These are phyloP conservation scores for Pleomassaria siparia DNA, from an alignment of 2,329 filamentous ascomycete species.

Conservation along the genomic window DNA sequence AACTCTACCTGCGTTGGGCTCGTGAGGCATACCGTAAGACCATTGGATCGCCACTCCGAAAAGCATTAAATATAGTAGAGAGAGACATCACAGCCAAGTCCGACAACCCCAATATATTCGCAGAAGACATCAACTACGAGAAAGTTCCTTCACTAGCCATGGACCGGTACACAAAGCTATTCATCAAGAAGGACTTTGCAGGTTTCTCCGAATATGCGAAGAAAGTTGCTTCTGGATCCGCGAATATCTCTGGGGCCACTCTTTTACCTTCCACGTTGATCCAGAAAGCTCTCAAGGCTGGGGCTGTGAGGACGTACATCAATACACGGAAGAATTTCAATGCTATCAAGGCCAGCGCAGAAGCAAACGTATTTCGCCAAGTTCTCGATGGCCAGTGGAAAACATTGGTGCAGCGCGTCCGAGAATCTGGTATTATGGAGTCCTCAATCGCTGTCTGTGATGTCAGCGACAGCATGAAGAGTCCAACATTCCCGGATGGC, in stretches of 20 bases:
- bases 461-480: conserved; percentile 57
- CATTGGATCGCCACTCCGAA: conserved; percentile 55
- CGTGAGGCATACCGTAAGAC: conserved; percentile 56
- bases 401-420: conserved; percentile 58
- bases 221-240: conserved; percentile 51
- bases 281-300: conserved; percentile 15
- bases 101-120: conserved; percentile 27
- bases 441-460: conserved; percentile 61
- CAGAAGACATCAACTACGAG: conserved; percentile 56
- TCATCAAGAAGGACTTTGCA: conserved; percentile 54
- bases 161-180: conserved; percentile 54
- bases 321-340: conserved; percentile 2
- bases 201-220: conserved; percentile 55
- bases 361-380: conserved; percentile 34
- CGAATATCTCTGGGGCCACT: conserved; percentile 58
- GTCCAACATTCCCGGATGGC: conserved; percentile 46
- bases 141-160: conserved; percentile 60
- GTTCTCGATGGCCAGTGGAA: conserved; percentile 58
- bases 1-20: conserved; percentile 56
- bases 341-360: conserved; percentile 9
- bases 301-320: not conserved
- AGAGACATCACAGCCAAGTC: conserved; percentile 51
- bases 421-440: conserved; percentile 56
- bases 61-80: conserved; percentile 57
- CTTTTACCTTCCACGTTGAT: conserved; percentile 57